Evolutionary conservation across 208 protist species (phyloP), one percentile per base, ranked within the genome.

Genomic region (Leishmania lainsoni): DNA sequence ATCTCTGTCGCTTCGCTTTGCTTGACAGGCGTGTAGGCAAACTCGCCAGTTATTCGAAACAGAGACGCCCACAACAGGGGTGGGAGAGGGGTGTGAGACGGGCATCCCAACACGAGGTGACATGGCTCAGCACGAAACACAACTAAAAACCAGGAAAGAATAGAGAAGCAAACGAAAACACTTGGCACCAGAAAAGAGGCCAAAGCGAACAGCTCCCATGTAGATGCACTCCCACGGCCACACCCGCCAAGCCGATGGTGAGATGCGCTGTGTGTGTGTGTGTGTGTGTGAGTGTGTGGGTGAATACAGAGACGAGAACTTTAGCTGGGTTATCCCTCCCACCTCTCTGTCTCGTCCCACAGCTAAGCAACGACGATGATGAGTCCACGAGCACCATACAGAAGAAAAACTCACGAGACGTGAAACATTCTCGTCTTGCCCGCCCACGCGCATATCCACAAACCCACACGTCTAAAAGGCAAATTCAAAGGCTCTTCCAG

Each of bases 151-250:
- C 10, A 22, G 63, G 26, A 69, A 69, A 70, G 29, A n/a, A 72
- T 70, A 74, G 71, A 54, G 26, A 48, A 75, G 65, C 12, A 32
- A 76, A 65, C 6, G 42, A 20, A 29, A 12, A 42, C 26, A 49
- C 75, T 9, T 35, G 26, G 12, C 58, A 4, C 42, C 42, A 81
- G 68, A 87, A 84, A 79, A 48, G 22, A 78, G 58, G 35, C 16
- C 54, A 29, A 78, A 45, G 42, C 42, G 42, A 45, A 45, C 4
- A 4, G 42, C 42, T 0, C 42, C 42, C 42, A 45, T 45, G 42
- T 45, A 45, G 42, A 45, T 76, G 42, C 58, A 63, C 26, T 26
- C 26, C 26, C 22, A 63, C 58, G 16, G 58, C 58, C 58, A 17
- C 58, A 17, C 58, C 22, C 58, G 26, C 58, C 42, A 45, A 45